Conservation (phyloP, 2,329 filamentous ascomycete species). For the Rutstroemia sydowiana region DNA sequence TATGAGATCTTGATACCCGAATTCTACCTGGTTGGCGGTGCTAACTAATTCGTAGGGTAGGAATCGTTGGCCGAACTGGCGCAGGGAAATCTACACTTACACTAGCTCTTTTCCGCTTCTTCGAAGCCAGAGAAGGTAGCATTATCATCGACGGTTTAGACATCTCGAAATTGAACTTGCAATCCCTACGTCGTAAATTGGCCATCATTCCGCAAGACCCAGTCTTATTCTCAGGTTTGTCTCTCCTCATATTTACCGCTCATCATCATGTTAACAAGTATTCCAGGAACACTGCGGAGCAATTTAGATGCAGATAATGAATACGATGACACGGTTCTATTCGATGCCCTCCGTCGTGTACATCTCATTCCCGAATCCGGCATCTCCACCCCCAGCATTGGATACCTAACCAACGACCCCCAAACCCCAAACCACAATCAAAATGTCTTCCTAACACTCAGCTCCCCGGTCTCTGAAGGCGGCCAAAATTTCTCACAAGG, state of each 20-base stretch:
- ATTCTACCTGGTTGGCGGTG: no score
- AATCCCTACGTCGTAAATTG: conserved; percentile 24
- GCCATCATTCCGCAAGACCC: conserved; percentile 47
- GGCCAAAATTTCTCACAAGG: conserved; percentile 68
- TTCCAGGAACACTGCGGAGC: conserved; percentile 74
- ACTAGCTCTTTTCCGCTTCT: conserved; percentile 22
- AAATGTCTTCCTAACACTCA: conserved; percentile 58
- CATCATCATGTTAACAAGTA: no score
- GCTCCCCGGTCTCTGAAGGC: conserved; percentile 57
- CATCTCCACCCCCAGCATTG: not conserved
- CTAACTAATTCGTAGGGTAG: conserved; percentile 41
- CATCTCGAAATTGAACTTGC: conserved; percentile 27
- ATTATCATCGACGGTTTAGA: conserved; percentile 27
- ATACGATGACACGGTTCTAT: conserved; percentile 82
- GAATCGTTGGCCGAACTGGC: conserved; percentile 25
- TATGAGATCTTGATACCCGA: no score
- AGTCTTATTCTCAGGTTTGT: conserved; percentile 79
- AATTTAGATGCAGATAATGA: conserved; percentile 86
- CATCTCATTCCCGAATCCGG: conserved; percentile 60
- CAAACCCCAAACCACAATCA: conserved; percentile 40
- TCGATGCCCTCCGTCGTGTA: conserved; percentile 75
- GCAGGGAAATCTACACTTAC: conserved; percentile 25
- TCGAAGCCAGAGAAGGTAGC: conserved; percentile 34
- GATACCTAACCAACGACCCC: not conserved
- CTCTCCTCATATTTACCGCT: no score